Evolutionary conservation across 495 filamentous ascomycete genomes (phyloP), one percentile per base, ranked within the genome.

Genomic region (Cenococcum geophilum): DNA sequence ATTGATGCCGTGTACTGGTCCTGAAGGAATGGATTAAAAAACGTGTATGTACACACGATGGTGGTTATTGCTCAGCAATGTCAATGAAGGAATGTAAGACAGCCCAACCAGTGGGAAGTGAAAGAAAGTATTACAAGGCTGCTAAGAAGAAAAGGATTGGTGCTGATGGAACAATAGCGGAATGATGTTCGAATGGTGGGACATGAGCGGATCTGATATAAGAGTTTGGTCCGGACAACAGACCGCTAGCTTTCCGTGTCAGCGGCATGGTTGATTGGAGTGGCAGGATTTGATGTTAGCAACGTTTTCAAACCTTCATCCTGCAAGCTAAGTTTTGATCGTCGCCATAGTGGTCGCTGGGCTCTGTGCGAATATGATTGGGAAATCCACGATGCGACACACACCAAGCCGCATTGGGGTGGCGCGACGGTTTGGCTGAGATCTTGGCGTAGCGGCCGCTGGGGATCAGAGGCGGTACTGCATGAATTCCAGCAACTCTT

Each of bases 81-180:
- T 66, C 58, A 48, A 69, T 70, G 68, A 72, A 72, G 53, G 70
- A 71, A 72, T 65, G 70, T 40, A 69, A 70, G 43, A 66, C 68
- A 67, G 68, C 68, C 66, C 68, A 71, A 63, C 70, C 66, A 66
- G 70, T 72, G 68, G 68, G 66, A 63, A 55, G 54, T 65, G 56
- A 72, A 69, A 67, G 70, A 71, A 65, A 65, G 66, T 72, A 64
- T 59, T 69, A 64, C 57, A 68, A 64, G 65, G 70, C 68, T 72
- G 64, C 63, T 65, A 65, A 47, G 51, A 63, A 64, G 65, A 65
- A 65, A 65, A 67, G 60, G 63, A 67, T 50, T 32, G 65, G 34
- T 58, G 59, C 57, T 47, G 66, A 62, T 54, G 57, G 63, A 57
- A 61, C 67, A 64, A 59, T 58, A 59, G 64, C 68, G 58, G 62